Evolutionary conservation across 768 basidiomycete species (phyloP), one percentile per base, ranked within the genome.

Genomic region (Auricularia sp.): DNA sequence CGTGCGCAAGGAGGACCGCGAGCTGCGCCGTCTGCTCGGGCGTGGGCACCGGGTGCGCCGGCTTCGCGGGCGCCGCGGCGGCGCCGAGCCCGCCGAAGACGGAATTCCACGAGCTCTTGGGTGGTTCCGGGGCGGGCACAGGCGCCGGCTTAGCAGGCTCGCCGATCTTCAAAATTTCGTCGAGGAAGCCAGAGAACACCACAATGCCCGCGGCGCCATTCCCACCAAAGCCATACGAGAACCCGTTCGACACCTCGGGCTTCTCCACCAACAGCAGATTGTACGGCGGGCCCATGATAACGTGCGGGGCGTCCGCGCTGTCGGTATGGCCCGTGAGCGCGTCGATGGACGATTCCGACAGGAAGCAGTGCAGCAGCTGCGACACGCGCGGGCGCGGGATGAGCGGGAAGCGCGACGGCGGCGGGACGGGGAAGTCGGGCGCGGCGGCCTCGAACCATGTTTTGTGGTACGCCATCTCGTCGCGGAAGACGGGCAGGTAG

Each of bases 181-280:
- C 91, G 61, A 98, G 73, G 77, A 98, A 92, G 4, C 96, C 96
- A 13, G 91, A 92, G 74, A 92, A 98, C 8, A 99, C 85, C 64
- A 98, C 95, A 65, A 99, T 84, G 5, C 97, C 96, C 65, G 93
- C 94, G 0, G 88, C 92, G 44, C 92, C 90, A 70, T 94, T 85
- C 3, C 92, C 89, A 13, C 93, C 93, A 69, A 98, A 98, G 1
- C 96, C 96, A 72, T 95, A 98, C 1, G 90, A 92, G 74, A 99
- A 97, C 1, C 97, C 96, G 71, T 98, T 99, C 8, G 85, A 82
- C 2, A 85, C 80, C 66, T 91, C 88, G 0, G 92, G 87, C 66
- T 87, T 86, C 62, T 98, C 92, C 58, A 96, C 85, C n/a, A 99
- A 74, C 54, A 99, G 81, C 5, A 99, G 77, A 39, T 92, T 90